Conservation (phyloP, 495 filamentous ascomycete species). For the Melanomma pulvis-pyrius region DNA sequence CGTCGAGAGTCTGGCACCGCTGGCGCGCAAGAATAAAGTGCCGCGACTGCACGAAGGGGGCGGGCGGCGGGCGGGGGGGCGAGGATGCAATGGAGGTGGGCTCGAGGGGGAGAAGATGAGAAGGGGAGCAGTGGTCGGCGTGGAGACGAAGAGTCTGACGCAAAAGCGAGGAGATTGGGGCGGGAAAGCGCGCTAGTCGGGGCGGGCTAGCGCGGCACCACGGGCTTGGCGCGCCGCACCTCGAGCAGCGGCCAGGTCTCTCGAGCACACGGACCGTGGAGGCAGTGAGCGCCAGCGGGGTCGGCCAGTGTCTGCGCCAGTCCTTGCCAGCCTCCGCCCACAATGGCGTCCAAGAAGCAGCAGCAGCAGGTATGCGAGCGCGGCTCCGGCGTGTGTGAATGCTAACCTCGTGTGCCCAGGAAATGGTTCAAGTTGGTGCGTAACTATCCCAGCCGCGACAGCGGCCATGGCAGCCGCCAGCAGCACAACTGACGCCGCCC, state of each 20-base stretch:
- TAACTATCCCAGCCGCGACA: slow-evolving; percentile 47
- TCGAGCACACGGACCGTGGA: background rate
- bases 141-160: slow-evolving; percentile 20
- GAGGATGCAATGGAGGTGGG: background rate
- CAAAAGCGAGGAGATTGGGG: slow-evolving; percentile 11
- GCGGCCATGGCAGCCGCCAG: slow-evolving; percentile 1
- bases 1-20: background rate
- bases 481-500: slow-evolving; percentile 24
- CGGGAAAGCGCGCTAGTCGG: background rate
- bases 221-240: background rate
- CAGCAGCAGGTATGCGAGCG: slow-evolving; percentile 35
- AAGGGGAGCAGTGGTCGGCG: background rate
- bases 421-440: slow-evolving; percentile 99
- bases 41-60: background rate
- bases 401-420: slow-evolving; percentile 55
- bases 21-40: background rate
- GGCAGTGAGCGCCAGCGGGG: background rate
- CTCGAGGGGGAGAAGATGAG: background rate
- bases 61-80: background rate
- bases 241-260: background rate
- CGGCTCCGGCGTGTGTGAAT: background rate
- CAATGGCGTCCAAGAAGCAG: slow-evolving; percentile 42
- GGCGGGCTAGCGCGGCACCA: background rate
- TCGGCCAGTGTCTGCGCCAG: background rate
- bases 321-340: background rate